Evolutionary conservation across 129 eudicot species (phyloP), one percentile per base, ranked within the genome.

Genomic region (Pittosporum tobira): DNA sequence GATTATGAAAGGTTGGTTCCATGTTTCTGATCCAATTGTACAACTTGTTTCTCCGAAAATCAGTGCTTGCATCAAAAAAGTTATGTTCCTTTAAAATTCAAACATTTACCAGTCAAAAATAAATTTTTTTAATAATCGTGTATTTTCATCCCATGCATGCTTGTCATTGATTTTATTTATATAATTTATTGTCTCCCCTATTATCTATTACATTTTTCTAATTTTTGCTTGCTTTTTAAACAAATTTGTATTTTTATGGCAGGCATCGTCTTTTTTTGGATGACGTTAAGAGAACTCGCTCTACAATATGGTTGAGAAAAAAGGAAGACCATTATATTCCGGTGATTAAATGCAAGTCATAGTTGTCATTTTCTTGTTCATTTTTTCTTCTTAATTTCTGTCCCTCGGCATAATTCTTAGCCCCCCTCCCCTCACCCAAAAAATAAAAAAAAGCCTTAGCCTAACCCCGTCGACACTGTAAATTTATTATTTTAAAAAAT

Each of bases 1-100:
- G 95, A 85, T 62, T 80, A 74, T 46, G 84, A 89, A 63, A 85
- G 97, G 97, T 89, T 66, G 43, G 64, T 48, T 51, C 34, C 16
- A 3, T 11, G 8, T 18, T 54, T 18, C 1, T 18, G n/a, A 40
- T 40, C 18, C 11, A 14, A 2, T 0, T 5, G 14, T 10, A 14
- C 3, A 1, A n/a, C 46, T 4, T 2, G 18, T 40, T 40, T 11
- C 46, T 40, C 46, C n/a, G 46, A 12, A 40, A 40, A 40, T 40
- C 16, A 40, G n/a, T n/a, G n/a, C n/a, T n/a, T n/a, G 40, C 46
- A 40, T 40, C 46, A 40, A 40, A 40, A 40, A 40, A 40, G 46
- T n/a, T n/a, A n/a, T n/a, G n/a, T n/a, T n/a, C n/a, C n/a, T n/a
- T n/a, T n/a, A n/a, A n/a, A n/a, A n/a, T n/a, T n/a, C n/a, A n/a